Percentiles rank a stretch among this genome's conserved stretches.
These are phyloP conservation scores for Podila clonocystis DNA, from an alignment of 192 early-diverging fungal species.

Conservation along the genomic window DNA sequence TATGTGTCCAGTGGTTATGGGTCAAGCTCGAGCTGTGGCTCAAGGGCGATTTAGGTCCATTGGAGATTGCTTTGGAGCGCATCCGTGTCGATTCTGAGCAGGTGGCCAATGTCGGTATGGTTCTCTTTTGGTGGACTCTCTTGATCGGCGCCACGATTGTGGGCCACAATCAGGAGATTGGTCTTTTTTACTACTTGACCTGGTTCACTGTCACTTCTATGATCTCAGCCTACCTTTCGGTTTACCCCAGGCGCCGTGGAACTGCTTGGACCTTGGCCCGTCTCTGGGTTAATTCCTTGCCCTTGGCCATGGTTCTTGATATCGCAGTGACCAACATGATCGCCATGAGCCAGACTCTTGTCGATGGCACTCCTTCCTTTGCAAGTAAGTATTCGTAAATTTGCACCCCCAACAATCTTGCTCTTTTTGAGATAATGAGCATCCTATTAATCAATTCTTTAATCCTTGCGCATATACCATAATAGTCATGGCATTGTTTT, in stretches of 20 bases:
- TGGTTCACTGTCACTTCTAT: constrained; percentile 53
- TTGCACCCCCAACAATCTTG: background rate
- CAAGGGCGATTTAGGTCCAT: constrained; percentile 31
- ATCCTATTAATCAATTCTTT: background rate
- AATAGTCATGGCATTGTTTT: constrained; percentile 54
- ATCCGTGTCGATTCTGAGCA: constrained; percentile 45
- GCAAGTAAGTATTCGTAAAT: constrained; percentile 45
- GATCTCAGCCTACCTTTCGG: constrained; percentile 30
- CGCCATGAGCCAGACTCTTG: constrained; percentile 59
- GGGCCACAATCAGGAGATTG: constrained; percentile 26
- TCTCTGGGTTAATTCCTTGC: constrained; percentile 46
- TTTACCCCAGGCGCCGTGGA: constrained; percentile 27
- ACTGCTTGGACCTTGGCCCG: constrained; percentile 35
- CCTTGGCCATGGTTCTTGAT: constrained; percentile 53
- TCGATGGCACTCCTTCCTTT: constrained; percentile 61
- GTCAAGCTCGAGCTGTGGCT: constrained; percentile 26
- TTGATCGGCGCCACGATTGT: constrained; percentile 39
- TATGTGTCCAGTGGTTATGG: constrained; percentile 43
- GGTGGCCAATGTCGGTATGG: constrained; percentile 48
- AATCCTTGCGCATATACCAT: background rate
- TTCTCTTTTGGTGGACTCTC: constrained; percentile 58
- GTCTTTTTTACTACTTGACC: constrained; percentile 49
- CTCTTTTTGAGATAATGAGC: no score
- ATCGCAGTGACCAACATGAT: constrained; percentile 51
- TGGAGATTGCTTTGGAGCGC: constrained; percentile 32